Evolutionary conservation across 73 alveolate genomes (phyloP).

Genomic region (Paramecium sexaurelia): DNA sequence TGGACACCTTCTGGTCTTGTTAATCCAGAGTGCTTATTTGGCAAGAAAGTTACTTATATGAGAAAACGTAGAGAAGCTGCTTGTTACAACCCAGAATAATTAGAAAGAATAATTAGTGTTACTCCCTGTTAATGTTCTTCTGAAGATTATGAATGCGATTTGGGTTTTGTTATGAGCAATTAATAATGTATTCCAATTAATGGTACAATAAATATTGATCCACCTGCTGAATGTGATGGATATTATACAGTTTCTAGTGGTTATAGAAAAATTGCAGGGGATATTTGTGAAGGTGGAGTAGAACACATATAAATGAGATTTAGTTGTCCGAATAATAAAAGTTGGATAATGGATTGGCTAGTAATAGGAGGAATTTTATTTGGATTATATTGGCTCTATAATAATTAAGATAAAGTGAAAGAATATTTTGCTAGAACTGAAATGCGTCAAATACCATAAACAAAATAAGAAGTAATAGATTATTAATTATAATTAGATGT

Average conservation of each 20-base stretch:
- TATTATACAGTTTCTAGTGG: constrained; percentile 84
- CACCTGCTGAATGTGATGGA: constrained; percentile 62
- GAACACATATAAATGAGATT: constrained; percentile 73
- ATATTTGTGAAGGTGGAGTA: constrained; percentile 88
- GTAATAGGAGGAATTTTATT: neutral
- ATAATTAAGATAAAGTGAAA: constrained; percentile 20
- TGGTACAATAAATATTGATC: constrained; percentile 53
- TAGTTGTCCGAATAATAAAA: constrained; percentile 70
- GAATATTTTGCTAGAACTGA: neutral
- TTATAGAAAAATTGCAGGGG: constrained; percentile 92
- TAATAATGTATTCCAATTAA: constrained; percentile 53
- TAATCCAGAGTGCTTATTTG: constrained; percentile 84
- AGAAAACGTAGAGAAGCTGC: constrained; percentile 84
- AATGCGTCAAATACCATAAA: neutral
- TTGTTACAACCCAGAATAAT: constrained; percentile 85
- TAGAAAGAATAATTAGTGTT: constrained; percentile 72
- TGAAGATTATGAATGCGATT: constrained; percentile 94
- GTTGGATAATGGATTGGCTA: constrained; percentile 8
- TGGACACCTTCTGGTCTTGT: constrained; percentile 91
- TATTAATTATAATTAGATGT: neutral
- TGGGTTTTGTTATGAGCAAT: constrained; percentile 79
- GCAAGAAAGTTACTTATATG: constrained; percentile 79
- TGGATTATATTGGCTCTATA: constrained; percentile 19
- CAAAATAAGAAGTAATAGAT: constrained; percentile 31
- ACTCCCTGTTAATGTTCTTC: constrained; percentile 92